Conservation (phyloP, 2,329 filamentous ascomycete species). For the Phialophora expanda region DNA sequence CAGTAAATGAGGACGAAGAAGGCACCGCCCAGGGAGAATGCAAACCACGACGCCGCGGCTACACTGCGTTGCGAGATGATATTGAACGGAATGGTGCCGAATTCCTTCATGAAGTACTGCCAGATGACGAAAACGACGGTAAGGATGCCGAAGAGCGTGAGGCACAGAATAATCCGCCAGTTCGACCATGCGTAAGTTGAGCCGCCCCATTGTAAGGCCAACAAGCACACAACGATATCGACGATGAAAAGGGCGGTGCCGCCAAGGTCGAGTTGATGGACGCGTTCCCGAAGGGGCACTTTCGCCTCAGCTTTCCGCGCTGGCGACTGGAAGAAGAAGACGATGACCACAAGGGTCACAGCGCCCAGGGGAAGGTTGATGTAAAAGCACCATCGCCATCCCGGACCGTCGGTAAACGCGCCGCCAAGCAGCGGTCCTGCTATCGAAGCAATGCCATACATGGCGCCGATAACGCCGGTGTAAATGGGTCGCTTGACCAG, state of each 20-base stretch:
- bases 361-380: conserved; percentile 53
- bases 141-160: conserved; percentile 54
- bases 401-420: conserved; percentile 49
- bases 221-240: conserved; percentile 53
- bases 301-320: conserved; percentile 43
- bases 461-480: conserved; percentile 56
- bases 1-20: conserved; percentile 51
- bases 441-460: conserved; percentile 52
- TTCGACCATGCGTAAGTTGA: conserved; percentile 53
- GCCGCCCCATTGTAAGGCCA: conserved; percentile 57
- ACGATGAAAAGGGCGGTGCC: conserved; percentile 55
- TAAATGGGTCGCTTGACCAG: conserved; percentile 60
- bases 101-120: conserved; percentile 55
- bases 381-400: conserved; percentile 51
- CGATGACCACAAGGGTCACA: conserved; percentile 51
- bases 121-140: conserved; percentile 55
- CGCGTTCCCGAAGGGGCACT: conserved; percentile 46
- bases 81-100: conserved; percentile 57
- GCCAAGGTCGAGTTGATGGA: conserved; percentile 50
- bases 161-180: conserved; percentile 54
- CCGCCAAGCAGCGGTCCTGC: conserved; percentile 47
- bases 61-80: conserved; percentile 56
- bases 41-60: conserved; percentile 43
- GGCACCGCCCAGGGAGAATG: conserved; percentile 46
- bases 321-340: conserved; percentile 54